Base-by-base conservation (phyloP, 129 eudicot species). In the Chrysanthemum makinoi region DNA sequence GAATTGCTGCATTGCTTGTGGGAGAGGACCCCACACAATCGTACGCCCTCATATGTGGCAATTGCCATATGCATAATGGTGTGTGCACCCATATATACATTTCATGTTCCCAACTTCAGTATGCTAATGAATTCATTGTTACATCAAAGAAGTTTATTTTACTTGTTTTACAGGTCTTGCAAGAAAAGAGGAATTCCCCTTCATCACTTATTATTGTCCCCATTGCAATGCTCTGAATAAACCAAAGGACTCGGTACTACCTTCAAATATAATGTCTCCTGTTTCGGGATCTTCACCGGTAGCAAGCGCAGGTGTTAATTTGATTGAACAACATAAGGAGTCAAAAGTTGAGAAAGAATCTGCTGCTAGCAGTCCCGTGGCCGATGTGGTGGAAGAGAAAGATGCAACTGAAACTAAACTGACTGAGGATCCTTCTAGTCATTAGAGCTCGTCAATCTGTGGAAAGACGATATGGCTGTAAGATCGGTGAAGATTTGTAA, bases 41-140 rank as follows among this genome's bases (percentile, higher is more conserved):
- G n/a, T 89, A 83, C 57, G 98, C 98, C 46, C 97, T 94, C 17
- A 94, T 94, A 64, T 94, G 98, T 68, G 96, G 98, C 49, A 89
- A 83, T 82, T 94, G 98, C 57, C 96, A 89, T 84, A 89, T 89
- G 93, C 98, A 94, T 87, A 94, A 94, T 65, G 98, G 98, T 94
- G 62, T 78, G 85, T 79, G 12, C 17, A 60, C 17, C 56, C 52
- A 9, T 48, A 51, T 48, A 18, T 48, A 18, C 28, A 22, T n/a
- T 4, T 44, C 20, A 43, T 19, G 30, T 62, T 49, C 49, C 1
- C 70, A 63, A 10, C 65, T 57, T 71, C 2, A 22, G 15, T 33
- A 5, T 39, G n/a, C 8, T 6, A 5, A 17, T 33, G 43, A 70
- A 2, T 47, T 22, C 2, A 63, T 35, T 33, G 49, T 39, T 61